Conservation (phyloP, 2,329 filamentous ascomycete species). For the Pseudogymnoascus sp. region DNA sequence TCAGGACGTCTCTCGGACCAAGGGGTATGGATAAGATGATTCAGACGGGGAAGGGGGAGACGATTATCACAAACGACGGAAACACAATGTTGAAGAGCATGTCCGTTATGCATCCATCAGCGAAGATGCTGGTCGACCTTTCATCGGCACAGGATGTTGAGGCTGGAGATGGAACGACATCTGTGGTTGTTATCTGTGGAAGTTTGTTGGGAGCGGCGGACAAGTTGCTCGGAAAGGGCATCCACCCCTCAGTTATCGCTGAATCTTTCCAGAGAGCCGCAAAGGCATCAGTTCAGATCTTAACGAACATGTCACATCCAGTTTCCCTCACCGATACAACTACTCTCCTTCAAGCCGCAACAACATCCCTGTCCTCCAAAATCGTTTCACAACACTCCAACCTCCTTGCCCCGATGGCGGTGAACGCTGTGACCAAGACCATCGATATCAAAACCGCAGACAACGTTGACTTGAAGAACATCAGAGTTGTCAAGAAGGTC, state of each 20-base stretch:
- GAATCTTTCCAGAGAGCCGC: conserved; percentile 96
- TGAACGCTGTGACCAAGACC: conserved; percentile 90
- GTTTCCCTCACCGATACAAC: conserved; percentile 81
- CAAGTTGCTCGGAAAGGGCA: conserved; percentile 80
- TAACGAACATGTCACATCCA: conserved; percentile 92
- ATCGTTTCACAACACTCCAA: conserved; percentile 97
- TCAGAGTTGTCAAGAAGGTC: conserved; percentile 93
- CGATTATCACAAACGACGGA: conserved; percentile 98
- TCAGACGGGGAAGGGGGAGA: conserved; percentile 90
- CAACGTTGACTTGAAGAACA: conserved; percentile 94
- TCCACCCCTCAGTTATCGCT: conserved; percentile 96
- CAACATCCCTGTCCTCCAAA: conserved; percentile 95
- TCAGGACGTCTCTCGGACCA: conserved; percentile 90
- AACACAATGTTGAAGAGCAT: conserved; percentile 99
- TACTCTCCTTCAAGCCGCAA: conserved; percentile 89
- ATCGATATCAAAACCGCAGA: conserved; percentile 94
- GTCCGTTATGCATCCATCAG: conserved; percentile 98
- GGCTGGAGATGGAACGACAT: conserved; percentile 95
- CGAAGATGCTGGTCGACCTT: conserved; percentile 97
- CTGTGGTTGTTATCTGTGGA: conserved; percentile 94
- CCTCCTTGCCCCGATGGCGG: conserved; percentile 92
- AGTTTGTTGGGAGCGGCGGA: conserved; percentile 91
- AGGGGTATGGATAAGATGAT: conserved; percentile 65
- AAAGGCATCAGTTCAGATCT: conserved; percentile 74
- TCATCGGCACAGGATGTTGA: conserved; percentile 97